Base-by-base conservation (phyloP, 2,329 filamentous ascomycete species). In the Pseudogymnoascus sp. region DNA sequence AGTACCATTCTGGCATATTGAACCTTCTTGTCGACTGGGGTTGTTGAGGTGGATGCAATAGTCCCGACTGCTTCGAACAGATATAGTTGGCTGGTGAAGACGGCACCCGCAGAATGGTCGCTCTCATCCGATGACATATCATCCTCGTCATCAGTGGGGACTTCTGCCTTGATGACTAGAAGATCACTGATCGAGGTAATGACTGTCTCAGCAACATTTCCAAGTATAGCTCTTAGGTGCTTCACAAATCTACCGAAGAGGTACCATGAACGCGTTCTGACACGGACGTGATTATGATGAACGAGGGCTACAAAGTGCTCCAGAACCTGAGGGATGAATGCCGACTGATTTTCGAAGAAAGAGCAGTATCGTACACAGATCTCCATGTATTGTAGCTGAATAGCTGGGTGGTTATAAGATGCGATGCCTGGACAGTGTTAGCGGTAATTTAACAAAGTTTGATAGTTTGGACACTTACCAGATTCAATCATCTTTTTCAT, bases 321-420 rank as follows among this genome's bases (percentile, higher is more conserved):
- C 44, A 99, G 81, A 1, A 95, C 91, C 67, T 88, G 88, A 1
- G 91, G 90, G 60, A 97, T 96, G 65, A 91, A 87, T 21, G 88
- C 81, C 31, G 87, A 82, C 72, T 96, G 90, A 63, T 86, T 86
- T 72, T 97, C 93, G 73, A 99, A 97, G 75, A 97, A 96, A 29
- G 87, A 85, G 73, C 88, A 90, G 76, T 99, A 99, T 60, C 95
- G 88, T 63, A 96, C 93, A 74, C 93, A 96, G 37, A 96, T 96
- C 75, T 99, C 95, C 93, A 99, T 97, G 73, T 96, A 99, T 76
- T 97, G 92, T 21, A 99, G 81, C 67, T 97, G 86, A 61, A 97
- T 93, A 15, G 93, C 91, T 1, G 95, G 93, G 73, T 97, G 95
- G 15, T 88, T 86, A 75, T 93, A 96, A 46, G 83, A 88, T 64